These are phyloP conservation scores for Talaromyces piceae DNA, from an alignment of 2,329 filamentous ascomycete species.

Conservation along the genomic window DNA sequence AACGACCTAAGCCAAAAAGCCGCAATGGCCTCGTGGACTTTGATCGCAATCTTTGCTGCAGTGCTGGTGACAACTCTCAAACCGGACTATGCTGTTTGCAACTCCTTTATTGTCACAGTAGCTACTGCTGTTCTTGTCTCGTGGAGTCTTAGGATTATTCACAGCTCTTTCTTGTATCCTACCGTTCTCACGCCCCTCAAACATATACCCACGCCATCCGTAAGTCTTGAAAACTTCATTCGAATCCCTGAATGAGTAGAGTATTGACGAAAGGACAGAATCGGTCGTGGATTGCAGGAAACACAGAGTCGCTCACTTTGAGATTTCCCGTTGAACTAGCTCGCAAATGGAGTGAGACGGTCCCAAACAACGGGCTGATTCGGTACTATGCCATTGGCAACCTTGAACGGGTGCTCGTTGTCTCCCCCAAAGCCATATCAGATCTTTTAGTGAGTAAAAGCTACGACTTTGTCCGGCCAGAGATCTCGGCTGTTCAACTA, in stretches of 20 bases:
- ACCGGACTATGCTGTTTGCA: slow-evolving; percentile 3
- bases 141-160: slow-evolving; percentile 19
- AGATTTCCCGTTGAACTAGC: slow-evolving; percentile 34
- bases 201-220: slow-evolving; percentile 47
- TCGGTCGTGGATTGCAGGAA: slow-evolving; percentile 41
- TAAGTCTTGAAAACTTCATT: slow-evolving; percentile 21
- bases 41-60: slow-evolving; percentile 1
- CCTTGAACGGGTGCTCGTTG: slow-evolving; percentile 54
- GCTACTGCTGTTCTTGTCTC: slow-evolving; percentile 17
- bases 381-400: slow-evolving; percentile 59
- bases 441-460: slow-evolving; percentile 62
- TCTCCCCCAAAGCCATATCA: slow-evolving; percentile 56
- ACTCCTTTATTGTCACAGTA: slow-evolving; percentile 22
- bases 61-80: not conserved
- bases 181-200: slow-evolving; percentile 51
- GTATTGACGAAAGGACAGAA: slow-evolving; percentile 17
- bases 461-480: slow-evolving; percentile 64
- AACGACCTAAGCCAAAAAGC: not conserved
- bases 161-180: slow-evolving; percentile 48
- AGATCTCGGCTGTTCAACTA: slow-evolving; percentile 36
- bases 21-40: slow-evolving; percentile 8
- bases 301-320: slow-evolving; percentile 30
- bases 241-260: rapidly evolving
- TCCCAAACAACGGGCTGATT: slow-evolving; percentile 63
- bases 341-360: slow-evolving; percentile 46